These are phyloP conservation scores for Tilletiaria anomala DNA, from an alignment of 1,284 basidiomycete species.

Conservation along the genomic window DNA sequence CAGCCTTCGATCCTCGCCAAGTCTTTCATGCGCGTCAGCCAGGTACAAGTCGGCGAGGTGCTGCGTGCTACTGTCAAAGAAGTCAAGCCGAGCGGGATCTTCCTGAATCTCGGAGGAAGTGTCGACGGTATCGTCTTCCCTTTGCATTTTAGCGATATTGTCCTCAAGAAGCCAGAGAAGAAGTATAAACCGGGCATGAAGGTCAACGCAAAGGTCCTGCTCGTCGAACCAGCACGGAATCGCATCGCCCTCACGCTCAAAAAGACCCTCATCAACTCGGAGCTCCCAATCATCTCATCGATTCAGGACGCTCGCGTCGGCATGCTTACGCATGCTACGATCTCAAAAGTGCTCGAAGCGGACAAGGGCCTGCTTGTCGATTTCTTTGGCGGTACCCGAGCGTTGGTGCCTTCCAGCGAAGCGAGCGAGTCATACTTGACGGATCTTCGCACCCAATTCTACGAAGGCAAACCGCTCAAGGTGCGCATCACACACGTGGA, in stretches of 20 bases:
- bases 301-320: constrained; percentile 62
- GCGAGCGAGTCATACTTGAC: constrained; percentile 16
- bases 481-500: constrained; percentile 69
- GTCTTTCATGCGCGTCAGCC: constrained; percentile 69
- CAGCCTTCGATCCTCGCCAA: constrained; percentile 70
- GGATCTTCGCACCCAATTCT: constrained; percentile 46
- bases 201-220: constrained; percentile 80
- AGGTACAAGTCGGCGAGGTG: constrained; percentile 46
- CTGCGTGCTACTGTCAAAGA: constrained; percentile 22
- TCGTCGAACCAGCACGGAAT: constrained; percentile 65
- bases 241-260: constrained; percentile 80
- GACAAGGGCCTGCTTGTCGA: constrained; percentile 23
- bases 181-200: constrained; percentile 70
- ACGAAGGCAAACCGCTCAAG: constrained; percentile 60
- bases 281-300: constrained; percentile 48
- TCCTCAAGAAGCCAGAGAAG: constrained; percentile 54
- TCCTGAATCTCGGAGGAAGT: constrained; percentile 30
- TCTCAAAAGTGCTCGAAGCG: constrained; percentile 43
- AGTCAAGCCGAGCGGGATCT: constrained; percentile 25
- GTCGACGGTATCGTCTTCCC: constrained; percentile 83
- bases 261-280: constrained; percentile 71
- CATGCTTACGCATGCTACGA: constrained; percentile 62
- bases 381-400: constrained; percentile 68
- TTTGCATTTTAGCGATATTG: constrained; percentile 73
- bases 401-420: constrained; percentile 50